Base-by-base conservation (phyloP, 352 stramenopile species). In the Phytopythium oedochilum region DNA sequence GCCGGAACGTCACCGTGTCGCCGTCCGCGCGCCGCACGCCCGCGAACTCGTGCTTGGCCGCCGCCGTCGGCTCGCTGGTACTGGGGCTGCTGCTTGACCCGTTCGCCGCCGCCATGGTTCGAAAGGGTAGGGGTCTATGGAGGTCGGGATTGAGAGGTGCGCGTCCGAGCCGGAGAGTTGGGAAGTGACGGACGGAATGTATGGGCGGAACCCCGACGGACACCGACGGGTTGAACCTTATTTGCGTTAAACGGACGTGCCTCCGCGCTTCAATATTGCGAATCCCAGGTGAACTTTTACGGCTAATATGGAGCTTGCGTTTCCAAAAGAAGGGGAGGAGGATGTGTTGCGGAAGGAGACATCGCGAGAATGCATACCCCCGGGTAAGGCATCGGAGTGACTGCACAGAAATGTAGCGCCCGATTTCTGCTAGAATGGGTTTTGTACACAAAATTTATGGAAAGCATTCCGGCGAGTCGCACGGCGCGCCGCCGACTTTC, bases 1-100 rank as follows among this genome's bases (percentile, higher is more conserved):
- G 84, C 48, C 80, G 70, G 66, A 81, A 94, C 38, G 87, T 96
- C 20, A 82, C 47, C 18, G 71, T 75, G 32, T 78, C 70, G 17
- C 59, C 60, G 59, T 77, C 68, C 54, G 46, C 5, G 53, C 46
- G 29, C 49, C 23, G 34, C 20, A 25, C 36, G 42, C 28, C 40
- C 55, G 26, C 48, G 25, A n/a, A 44, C 22, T 46, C 29, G 42
- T 28, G 26, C 35, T n/a, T 17, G 8, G 29, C 0, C 18, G 52
- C 34, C 14, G 20, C 40, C 34, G 35, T 53, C 10, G 3, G 25
- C 59, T 28, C 56, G 17, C 25, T 58, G 43, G 39, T 9, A 9
- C 29, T 5, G 5, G 12, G 8, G 17, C 25, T 58, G 43, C 34
- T 9, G 29, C 29, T 5, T 9, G 12, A 8, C 5, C 38, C 38